These are phyloP conservation scores for Malassezia sympodialis DNA, from an alignment of 1,284 basidiomycete genomes.

Conservation along the genomic window DNA sequence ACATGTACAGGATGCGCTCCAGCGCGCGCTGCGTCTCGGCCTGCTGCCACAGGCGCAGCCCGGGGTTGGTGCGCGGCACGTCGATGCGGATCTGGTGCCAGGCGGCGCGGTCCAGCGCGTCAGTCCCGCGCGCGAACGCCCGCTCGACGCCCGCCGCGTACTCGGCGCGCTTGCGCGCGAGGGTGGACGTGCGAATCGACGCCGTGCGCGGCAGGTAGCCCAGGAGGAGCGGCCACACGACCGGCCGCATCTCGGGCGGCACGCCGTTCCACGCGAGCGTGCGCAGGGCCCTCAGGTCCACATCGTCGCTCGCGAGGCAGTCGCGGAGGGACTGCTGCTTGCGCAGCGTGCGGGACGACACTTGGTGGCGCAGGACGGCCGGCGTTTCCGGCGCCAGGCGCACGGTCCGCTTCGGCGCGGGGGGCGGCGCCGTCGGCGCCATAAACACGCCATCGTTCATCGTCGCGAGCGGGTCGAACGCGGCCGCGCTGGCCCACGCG, in stretches of 20 bases:
- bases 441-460: slow-evolving; percentile 37
- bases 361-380: slow-evolving; percentile 16
- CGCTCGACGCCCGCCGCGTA: slow-evolving; percentile 79
- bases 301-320: slow-evolving; percentile 34
- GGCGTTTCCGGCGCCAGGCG: neutral
- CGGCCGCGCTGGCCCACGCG: slow-evolving; percentile 17
- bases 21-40: slow-evolving; percentile 41
- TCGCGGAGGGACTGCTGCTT: slow-evolving; percentile 28
- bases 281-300: slow-evolving; percentile 59
- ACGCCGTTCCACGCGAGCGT: slow-evolving; percentile 94
- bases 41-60: slow-evolving; percentile 44
- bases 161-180: slow-evolving; percentile 80
- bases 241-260: slow-evolving; percentile 72
- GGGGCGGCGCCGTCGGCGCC: slow-evolving; percentile 3
- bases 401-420: slow-evolving; percentile 13
- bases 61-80: slow-evolving; percentile 46
- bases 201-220: slow-evolving; percentile 74
- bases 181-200: slow-evolving; percentile 64
- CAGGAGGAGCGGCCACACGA: slow-evolving; percentile 87
- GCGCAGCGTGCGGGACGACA: slow-evolving; percentile 24
- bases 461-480: slow-evolving; percentile 36
- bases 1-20: slow-evolving; percentile 46
- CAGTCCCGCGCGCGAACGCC: slow-evolving; percentile 66
- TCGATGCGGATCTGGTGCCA: slow-evolving; percentile 48
- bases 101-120: slow-evolving; percentile 35